These are phyloP conservation scores for Pilasporangium apinafurcum DNA, from an alignment of 352 stramenopile species.

Conservation along the genomic window DNA sequence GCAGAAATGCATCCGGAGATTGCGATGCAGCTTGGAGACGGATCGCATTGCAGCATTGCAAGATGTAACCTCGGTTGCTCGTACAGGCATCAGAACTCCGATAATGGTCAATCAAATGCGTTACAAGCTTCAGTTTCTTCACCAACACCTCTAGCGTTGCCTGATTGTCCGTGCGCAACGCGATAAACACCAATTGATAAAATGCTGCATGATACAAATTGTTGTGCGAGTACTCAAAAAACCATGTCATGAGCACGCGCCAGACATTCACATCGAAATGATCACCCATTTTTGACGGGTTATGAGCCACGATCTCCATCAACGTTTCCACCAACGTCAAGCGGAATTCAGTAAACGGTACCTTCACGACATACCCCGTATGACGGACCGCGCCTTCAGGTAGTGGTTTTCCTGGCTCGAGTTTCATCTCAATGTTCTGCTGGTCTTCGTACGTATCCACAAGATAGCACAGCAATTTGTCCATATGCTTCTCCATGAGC, in stretches of 20 bases:
- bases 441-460: slow-evolving; percentile 74
- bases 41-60: slow-evolving; percentile 87
- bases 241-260: slow-evolving; percentile 83
- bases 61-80: slow-evolving; percentile 84
- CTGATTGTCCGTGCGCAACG: slow-evolving; percentile 80
- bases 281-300: slow-evolving; percentile 57
- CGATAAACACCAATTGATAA: slow-evolving; percentile 87
- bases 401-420: slow-evolving; percentile 51
- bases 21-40: slow-evolving; percentile 85
- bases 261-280: slow-evolving; percentile 82
- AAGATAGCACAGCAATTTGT: slow-evolving; percentile 61
- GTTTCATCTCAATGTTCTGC: slow-evolving; percentile 73
- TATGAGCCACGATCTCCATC: slow-evolving; percentile 81
- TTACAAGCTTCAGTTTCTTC: slow-evolving; percentile 86
- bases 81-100: slow-evolving; percentile 42
- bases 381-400: slow-evolving; percentile 65
- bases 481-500: slow-evolving; percentile 57
- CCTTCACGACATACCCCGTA: slow-evolving; percentile 84
- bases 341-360: slow-evolving; percentile 87
- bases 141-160: slow-evolving; percentile 73
- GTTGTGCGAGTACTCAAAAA: slow-evolving; percentile 90
- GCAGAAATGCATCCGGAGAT: slow-evolving; percentile 82
- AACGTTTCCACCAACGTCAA: slow-evolving; percentile 80
- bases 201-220: slow-evolving; percentile 89
- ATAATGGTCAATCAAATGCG: slow-evolving; percentile 80